Evolutionary conservation across 2,329 filamentous ascomycete genomes (phyloP), one percentile per base, ranked within the genome.

Genomic region (Alternaria conjuncta): DNA sequence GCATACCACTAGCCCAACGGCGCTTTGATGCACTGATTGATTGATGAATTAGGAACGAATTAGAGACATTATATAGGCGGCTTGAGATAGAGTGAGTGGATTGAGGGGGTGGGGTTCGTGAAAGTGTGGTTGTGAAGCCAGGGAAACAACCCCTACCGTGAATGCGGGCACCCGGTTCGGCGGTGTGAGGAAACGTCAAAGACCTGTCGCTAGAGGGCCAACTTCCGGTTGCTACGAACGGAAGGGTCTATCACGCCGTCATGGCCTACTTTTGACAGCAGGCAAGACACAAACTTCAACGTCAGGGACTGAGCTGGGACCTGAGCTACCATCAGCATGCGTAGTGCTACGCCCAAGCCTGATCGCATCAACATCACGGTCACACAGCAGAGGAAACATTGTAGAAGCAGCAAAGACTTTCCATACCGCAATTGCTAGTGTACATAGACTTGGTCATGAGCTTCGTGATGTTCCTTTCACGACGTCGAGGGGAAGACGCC

Each of bases 1-100:
- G 69, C 72, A 75, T 80, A 79, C 78, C 78, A 80, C 78, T 80
- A 74, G 69, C 69, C 77, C 58, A 80, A 71, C 56, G 64, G 59
- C 71, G 77, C 78, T 70, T 44, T 65, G 46, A 41, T 60, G 49
- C 28, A 55, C 55, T 32, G 47, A 55, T 55, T 9, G 13, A n/a
- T 60, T 47, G 46, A 50, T 54, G 53, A 12, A 20, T 2, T 11
- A 53, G 9, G 8, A 10, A 6, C 1, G 20, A 25, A n/a, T 32
- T 63, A 54, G 45, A 47, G 54, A 46, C 11, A 44, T 20, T 10
- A 32, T 43, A 18, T 25, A 36, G 8, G n/a, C 15, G 11, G 18
- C 28, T 5, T 46, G 51, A 26, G 26, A 15, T 55, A 21, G 13
- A 28, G 18, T 54, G 21, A n/a, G 30, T 44, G 25, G 11, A n/a